Evolutionary conservation across 345 rosid species (phyloP).

Genomic region (Eutrema yunnanense): DNA sequence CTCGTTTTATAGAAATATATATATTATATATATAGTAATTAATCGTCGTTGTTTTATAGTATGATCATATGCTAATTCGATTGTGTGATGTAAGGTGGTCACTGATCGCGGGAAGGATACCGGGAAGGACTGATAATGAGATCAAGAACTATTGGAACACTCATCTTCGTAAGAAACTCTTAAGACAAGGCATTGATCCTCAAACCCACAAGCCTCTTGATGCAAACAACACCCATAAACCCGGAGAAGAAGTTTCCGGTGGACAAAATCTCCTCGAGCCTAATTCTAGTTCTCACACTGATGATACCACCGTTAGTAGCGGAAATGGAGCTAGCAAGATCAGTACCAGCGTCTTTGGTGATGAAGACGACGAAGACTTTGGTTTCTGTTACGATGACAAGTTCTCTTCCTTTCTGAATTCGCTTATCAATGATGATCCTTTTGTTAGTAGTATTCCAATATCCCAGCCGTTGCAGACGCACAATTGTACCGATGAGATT

Average conservation of each 20-base stretch:
- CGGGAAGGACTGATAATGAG: slow-evolving; percentile 86
- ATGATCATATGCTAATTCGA: background rate
- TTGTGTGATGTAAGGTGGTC: slow-evolving; percentile 55
- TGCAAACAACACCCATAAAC: slow-evolving; percentile 10
- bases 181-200: slow-evolving; percentile 79
- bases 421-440: slow-evolving; percentile 48
- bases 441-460: slow-evolving; percentile 14
- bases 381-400: slow-evolving; percentile 45
- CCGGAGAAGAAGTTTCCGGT: slow-evolving; percentile 16
- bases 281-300: slow-evolving; percentile 1
- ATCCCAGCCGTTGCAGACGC: slow-evolving; percentile 4
- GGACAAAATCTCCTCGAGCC: slow-evolving; percentile 7
- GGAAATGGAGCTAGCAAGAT: slow-evolving; percentile 15
- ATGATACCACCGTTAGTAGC: background rate
- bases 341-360: slow-evolving; percentile 9
- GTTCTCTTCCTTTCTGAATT: slow-evolving; percentile 64
- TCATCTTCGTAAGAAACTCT: slow-evolving; percentile 70
- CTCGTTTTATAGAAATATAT: no score
- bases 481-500: background rate
- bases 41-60: background rate
- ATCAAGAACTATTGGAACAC: slow-evolving; percentile 95
- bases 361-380: slow-evolving; percentile 9
- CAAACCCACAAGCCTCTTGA: slow-evolving; percentile 68
- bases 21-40: background rate
- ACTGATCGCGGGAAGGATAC: slow-evolving; percentile 81